Conservation (phyloP, 2,329 filamentous ascomycete species). For the Leptographium wingfieldii region DNA sequence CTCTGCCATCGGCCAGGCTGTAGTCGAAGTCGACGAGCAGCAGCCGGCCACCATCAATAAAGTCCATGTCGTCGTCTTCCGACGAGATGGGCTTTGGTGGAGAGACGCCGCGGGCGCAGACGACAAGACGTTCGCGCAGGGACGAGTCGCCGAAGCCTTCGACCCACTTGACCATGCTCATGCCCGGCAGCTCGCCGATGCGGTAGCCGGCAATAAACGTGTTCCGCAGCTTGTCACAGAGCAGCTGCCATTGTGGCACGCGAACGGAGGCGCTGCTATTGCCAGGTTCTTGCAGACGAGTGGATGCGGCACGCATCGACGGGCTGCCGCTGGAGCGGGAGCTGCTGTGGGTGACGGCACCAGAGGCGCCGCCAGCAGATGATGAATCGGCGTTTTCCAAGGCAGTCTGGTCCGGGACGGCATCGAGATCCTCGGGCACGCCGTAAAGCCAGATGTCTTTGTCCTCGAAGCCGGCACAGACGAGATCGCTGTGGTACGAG, state of each 20-base stretch:
- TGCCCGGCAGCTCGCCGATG: slow-evolving; percentile 50
- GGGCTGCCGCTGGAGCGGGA: slow-evolving; percentile 27
- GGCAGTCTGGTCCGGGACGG: slow-evolving; percentile 30
- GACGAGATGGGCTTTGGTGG: slow-evolving; percentile 38
- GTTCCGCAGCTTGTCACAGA: slow-evolving; percentile 57
- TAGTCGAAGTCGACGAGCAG: slow-evolving; percentile 65
- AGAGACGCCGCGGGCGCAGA: slow-evolving; percentile 58
- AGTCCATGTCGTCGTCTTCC: slow-evolving; percentile 60
- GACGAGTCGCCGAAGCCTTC: slow-evolving; percentile 36
- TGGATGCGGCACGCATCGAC: slow-evolving; percentile 25
- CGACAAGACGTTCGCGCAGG: slow-evolving; percentile 47
- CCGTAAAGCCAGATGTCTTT: slow-evolving; percentile 70
- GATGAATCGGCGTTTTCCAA: too few species aligned
- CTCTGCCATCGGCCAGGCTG: slow-evolving; percentile 38
- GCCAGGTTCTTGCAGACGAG: slow-evolving; percentile 22
- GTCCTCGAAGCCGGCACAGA: slow-evolving; percentile 60
- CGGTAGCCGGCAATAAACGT: slow-evolving; percentile 56
- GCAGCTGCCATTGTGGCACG: slow-evolving; percentile 55
- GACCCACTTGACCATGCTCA: slow-evolving; percentile 62
- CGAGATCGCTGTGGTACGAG: slow-evolving; percentile 56
- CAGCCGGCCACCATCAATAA: slow-evolving; percentile 66
- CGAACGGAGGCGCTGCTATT: slow-evolving; percentile 17
- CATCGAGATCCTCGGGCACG: slow-evolving; percentile 59
- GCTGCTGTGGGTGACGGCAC: slow-evolving; percentile 13
- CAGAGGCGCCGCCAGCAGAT: not conserved